These are phyloP conservation scores for Vanrija sp. DNA, from an alignment of 1,284 basidiomycete species.

Conservation along the genomic window DNA sequence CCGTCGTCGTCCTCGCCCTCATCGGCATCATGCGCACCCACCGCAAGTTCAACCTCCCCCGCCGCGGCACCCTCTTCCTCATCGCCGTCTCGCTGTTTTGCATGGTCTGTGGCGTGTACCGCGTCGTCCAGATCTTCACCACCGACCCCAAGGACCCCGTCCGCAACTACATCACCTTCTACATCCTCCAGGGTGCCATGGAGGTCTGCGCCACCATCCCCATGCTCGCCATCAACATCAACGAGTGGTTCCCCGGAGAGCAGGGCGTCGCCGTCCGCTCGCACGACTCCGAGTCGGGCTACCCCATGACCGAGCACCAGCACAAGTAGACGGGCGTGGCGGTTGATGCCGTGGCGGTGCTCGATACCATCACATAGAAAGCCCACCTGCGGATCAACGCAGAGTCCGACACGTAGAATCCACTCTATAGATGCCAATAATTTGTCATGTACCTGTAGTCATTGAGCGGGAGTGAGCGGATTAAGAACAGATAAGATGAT, in stretches of 20 bases:
- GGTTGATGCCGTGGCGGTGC: neutral
- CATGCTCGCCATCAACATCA: conserved; percentile 10
- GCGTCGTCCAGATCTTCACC: conserved; percentile 21
- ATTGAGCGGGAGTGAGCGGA: too few relatives aligned
- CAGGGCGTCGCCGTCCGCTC: neutral
- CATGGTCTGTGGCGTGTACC: conserved; percentile 18
- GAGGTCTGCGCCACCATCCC: conserved; percentile 5
- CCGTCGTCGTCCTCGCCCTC: conserved; percentile 15
- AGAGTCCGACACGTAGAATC: too few relatives aligned
- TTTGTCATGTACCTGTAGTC: too few relatives aligned
- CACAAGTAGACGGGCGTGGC: neutral
- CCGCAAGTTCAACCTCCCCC: conserved; percentile 8
- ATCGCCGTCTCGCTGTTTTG: conserved; percentile 11
- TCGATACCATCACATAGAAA: neutral
- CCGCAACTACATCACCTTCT: conserved; percentile 20
- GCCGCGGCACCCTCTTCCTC: conserved; percentile 7
- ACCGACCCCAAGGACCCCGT: conserved; percentile 8
- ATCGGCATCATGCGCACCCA: conserved; percentile 15
- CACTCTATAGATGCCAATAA: too few relatives aligned
- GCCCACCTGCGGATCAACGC: neutral
- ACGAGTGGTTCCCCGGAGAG: conserved; percentile 8
- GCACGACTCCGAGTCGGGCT: neutral
- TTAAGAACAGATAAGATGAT: too few relatives aligned
- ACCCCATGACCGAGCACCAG: neutral
- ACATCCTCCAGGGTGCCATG: conserved; percentile 17